Evolutionary conservation across 148 eudicot species (phyloP).

Genomic region (Vaccinium corymbosum): DNA sequence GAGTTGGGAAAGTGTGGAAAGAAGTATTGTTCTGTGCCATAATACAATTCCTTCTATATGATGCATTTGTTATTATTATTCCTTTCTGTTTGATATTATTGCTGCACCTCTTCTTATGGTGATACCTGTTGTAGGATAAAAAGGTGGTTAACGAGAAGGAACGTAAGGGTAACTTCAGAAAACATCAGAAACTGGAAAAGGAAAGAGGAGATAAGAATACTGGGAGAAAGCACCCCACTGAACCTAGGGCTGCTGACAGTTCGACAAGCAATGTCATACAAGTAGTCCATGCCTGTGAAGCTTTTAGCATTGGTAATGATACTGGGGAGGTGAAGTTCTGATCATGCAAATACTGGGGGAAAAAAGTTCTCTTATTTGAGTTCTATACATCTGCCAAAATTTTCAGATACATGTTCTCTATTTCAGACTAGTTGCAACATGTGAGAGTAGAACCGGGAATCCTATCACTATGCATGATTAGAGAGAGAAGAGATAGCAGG

Average conservation of each 20-base stretch:
- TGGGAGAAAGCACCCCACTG: constrained; percentile 26
- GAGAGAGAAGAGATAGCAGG: not conserved
- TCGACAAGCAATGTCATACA: constrained; percentile 22
- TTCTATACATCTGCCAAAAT: not conserved
- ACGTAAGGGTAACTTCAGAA: constrained; percentile 22
- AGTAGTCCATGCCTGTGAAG: constrained; percentile 24
- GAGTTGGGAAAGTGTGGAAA: constrained; percentile 38
- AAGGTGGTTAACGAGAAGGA: constrained; percentile 32
- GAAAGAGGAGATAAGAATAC: constrained; percentile 24
- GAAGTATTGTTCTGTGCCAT: constrained; percentile 32
- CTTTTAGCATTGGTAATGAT: constrained; percentile 28
- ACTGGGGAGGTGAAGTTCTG: constrained; percentile 38
- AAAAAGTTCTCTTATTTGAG: not conserved
- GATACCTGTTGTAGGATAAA: constrained; percentile 36
- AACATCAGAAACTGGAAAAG: constrained; percentile 22
- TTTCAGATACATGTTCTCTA: not conserved
- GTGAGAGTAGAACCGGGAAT: not conserved
- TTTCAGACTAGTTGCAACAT: not conserved
- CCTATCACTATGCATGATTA: not conserved
- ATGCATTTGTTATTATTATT: not conserved
- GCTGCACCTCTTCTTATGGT: constrained; percentile 21
- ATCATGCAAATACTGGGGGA: not conserved
- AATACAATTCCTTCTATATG: constrained; percentile 26
- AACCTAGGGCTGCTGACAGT: constrained; percentile 21
- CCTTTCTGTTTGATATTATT: constrained; percentile 12